phyloP scores from a whole-genome alignment of 2,329 filamentous ascomycete genomes.

The Alternaria sp. region DNA sequence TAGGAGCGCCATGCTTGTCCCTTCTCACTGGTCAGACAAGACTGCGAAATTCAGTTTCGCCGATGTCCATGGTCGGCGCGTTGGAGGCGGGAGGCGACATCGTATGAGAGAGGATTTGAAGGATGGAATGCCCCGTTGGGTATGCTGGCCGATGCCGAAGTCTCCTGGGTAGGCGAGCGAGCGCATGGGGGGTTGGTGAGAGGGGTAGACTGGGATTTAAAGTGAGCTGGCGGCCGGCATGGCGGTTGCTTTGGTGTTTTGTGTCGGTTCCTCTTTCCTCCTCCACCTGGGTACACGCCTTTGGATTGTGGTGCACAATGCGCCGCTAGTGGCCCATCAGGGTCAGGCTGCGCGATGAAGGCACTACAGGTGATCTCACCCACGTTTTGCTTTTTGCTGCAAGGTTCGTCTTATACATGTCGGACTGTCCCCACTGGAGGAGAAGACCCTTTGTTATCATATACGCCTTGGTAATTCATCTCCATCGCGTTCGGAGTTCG shows the following conservation, averaged over 20 bases:
- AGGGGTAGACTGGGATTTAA: conserved; percentile 5
- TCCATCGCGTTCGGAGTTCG: background rate
- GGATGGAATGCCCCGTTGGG: conserved; percentile 3
- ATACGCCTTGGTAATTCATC: background rate
- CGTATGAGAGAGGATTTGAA: background rate
- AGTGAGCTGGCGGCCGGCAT: conserved; percentile 3
- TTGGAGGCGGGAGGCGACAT: background rate
- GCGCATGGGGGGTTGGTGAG: background rate
- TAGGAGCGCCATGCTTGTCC: conserved; percentile 7
- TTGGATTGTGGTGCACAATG: background rate
- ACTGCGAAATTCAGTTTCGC: background rate
- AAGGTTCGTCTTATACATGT: background rate
- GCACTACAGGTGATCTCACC: background rate
- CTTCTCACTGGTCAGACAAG: conserved; percentile 5
- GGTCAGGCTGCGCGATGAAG: background rate
- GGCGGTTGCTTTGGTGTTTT: background rate
- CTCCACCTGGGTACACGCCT: background rate
- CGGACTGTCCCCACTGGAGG: background rate
- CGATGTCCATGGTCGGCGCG: background rate
- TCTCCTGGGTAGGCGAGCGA: background rate
- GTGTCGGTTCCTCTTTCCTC: background rate
- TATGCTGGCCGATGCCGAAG: conserved; percentile 10
- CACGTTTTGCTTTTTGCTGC: background rate
- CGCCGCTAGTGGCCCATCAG: background rate
- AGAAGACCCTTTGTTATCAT: background rate